Evolutionary conservation across 148 eudicot species (phyloP).

Genomic region (Beta vulgaris): DNA sequence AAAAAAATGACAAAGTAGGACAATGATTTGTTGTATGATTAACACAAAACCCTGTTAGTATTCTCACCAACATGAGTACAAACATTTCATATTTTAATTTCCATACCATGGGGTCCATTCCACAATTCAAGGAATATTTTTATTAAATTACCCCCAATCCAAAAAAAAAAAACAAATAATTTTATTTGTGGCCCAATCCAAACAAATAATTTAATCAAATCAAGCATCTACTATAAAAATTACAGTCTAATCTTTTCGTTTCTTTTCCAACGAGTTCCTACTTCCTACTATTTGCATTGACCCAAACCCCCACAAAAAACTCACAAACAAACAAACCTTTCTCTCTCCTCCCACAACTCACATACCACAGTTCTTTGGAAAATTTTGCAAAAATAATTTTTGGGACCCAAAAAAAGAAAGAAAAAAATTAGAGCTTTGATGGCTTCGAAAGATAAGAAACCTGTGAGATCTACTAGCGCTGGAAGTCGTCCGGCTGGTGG

Average conservation of each 20-base stretch:
- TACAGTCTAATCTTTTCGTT: neutral
- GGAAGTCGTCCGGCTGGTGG: slow-evolving; percentile 56
- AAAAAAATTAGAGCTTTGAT: slow-evolving; percentile 12
- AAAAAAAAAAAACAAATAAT: too few relatives aligned
- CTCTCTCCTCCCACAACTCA: neutral
- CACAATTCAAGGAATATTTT: neutral
- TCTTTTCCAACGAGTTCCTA: neutral
- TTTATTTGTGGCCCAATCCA: neutral
- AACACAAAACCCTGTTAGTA: neutral
- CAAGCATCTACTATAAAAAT: neutral
- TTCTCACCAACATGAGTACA: too few relatives aligned
- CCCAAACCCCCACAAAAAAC: neutral
- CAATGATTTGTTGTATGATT: neutral
- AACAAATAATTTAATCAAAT: neutral
- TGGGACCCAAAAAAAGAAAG: neutral
- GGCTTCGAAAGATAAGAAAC: slow-evolving; percentile 87
- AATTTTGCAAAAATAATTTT: neutral
- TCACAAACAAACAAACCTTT: neutral
- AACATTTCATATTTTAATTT: too few relatives aligned
- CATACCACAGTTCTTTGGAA: neutral
- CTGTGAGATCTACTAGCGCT: slow-evolving; percentile 54
- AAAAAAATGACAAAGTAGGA: too few relatives aligned
- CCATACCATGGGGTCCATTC: neutral
- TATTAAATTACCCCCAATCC: neutral
- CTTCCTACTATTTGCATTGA: neutral